phyloP scores from a whole-genome alignment of 129 eudicot genomes.

The Mikania micrantha region DNA sequence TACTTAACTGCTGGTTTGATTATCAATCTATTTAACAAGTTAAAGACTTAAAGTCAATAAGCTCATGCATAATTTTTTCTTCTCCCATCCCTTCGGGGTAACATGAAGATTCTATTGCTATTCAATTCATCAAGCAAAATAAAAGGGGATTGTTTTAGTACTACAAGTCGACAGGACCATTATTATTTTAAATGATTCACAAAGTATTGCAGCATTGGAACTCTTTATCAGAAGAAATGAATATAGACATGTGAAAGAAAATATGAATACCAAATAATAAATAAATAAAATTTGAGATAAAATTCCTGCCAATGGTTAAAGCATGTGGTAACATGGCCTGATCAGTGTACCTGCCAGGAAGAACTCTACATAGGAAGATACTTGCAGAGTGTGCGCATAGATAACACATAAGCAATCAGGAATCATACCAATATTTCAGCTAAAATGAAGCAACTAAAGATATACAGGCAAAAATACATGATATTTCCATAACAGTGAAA shows the following conservation, averaged over 20 bases:
- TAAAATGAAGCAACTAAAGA: constrained; percentile 7
- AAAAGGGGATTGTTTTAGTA: not conserved
- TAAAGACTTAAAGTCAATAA: no score
- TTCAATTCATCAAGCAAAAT: not conserved
- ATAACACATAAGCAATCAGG: constrained; percentile 17
- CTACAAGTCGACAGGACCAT: not conserved
- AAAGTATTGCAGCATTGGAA: not conserved
- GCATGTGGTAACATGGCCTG: not conserved
- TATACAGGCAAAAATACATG: not conserved
- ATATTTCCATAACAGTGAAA: not conserved
- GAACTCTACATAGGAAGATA: not conserved
- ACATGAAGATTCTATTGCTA: not conserved
- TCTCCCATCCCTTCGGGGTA: not conserved
- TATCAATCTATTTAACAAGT: not conserved
- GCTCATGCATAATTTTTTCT: not conserved
- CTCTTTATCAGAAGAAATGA: not conserved
- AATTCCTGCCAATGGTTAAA: not conserved
- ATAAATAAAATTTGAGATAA: no score
- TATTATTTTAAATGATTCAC: not conserved
- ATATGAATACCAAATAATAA: not conserved
- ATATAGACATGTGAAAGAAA: not conserved
- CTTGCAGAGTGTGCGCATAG: not conserved
- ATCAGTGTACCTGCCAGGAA: not conserved
- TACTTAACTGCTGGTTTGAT: not conserved
- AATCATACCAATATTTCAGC: constrained; percentile 8